phyloP scores from a whole-genome alignment of 2,329 filamentous ascomycete genomes.

The Colletotrichum cereale region DNA sequence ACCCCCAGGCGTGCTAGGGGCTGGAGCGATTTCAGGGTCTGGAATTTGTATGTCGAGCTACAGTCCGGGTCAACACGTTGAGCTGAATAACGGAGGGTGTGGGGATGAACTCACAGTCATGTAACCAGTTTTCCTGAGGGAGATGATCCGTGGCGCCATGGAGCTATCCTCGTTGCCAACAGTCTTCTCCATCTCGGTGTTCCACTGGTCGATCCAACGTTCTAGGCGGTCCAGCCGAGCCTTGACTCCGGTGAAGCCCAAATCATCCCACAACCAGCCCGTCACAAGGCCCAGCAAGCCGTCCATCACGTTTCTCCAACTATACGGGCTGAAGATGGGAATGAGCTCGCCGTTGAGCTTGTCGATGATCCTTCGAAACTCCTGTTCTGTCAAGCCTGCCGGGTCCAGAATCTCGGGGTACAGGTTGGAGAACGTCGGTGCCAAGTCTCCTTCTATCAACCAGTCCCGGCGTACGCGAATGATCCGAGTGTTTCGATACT shows the following conservation, averaged over 20 bases:
- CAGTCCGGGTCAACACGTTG: slow-evolving; percentile 43
- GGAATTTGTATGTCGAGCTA: slow-evolving; percentile 86
- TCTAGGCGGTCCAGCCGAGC: slow-evolving; percentile 78
- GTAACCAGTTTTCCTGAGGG: slow-evolving; percentile 86
- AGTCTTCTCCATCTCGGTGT: slow-evolving; percentile 74
- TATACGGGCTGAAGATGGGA: slow-evolving; percentile 84
- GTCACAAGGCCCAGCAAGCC: slow-evolving; percentile 83
- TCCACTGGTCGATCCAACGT: slow-evolving; percentile 89
- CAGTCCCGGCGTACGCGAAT: slow-evolving; percentile 94
- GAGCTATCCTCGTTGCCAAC: slow-evolving; percentile 63
- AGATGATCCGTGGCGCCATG: slow-evolving; percentile 77
- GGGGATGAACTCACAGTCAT: slow-evolving; percentile 73
- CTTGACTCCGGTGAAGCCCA: slow-evolving; percentile 84
- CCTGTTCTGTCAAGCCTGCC: slow-evolving; percentile 82
- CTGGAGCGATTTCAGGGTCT: slow-evolving; percentile 77
- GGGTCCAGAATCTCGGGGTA: slow-evolving; percentile 97
- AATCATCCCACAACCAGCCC: slow-evolving; percentile 94
- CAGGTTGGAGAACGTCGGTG: slow-evolving; percentile 92
- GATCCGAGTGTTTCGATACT: slow-evolving; percentile 84
- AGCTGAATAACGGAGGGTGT: neutral
- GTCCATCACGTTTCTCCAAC: slow-evolving; percentile 82
- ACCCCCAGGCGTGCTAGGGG: slow-evolving; percentile 55
- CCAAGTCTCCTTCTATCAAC: slow-evolving; percentile 89
- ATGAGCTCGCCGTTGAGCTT: slow-evolving; percentile 84
- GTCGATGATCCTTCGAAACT: slow-evolving; percentile 86